Conservation (phyloP, 805 yeast species). For the Wickerhamomyces rabaulensis region DNA sequence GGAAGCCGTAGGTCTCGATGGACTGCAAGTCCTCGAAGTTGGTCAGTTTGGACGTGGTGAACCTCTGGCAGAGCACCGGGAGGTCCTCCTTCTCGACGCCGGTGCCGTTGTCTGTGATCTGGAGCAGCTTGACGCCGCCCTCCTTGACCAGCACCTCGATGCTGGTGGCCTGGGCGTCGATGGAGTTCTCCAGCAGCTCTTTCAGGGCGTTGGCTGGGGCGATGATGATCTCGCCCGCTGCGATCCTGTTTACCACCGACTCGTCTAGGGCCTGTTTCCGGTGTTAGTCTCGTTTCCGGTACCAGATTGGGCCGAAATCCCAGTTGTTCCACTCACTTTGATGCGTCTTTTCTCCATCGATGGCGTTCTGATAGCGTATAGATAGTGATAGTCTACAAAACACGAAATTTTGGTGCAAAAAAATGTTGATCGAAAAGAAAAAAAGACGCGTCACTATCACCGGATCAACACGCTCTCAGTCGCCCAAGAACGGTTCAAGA, state of each 20-base stretch:
- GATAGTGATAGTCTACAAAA: too few species aligned
- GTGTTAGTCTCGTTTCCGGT: conserved; percentile 2
- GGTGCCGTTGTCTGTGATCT: conserved; percentile 82
- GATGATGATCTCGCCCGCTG: conserved; percentile 94
- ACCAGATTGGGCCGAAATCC: conserved; percentile 1
- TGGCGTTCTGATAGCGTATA: not conserved
- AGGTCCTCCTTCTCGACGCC: conserved; percentile 77
- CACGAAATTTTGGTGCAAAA: conserved; percentile 1
- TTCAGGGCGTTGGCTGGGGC: conserved; percentile 94
- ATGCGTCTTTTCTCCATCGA: conserved; percentile 2
- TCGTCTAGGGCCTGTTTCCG: conserved; percentile 44
- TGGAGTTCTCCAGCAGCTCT: conserved; percentile 86
- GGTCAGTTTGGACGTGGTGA: conserved; percentile 81
- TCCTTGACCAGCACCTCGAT: conserved; percentile 83
- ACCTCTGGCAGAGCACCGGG: conserved; percentile 78
- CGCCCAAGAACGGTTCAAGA: not conserved
- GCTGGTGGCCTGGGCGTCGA: conserved; percentile 75
- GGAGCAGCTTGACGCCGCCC: conserved; percentile 85
- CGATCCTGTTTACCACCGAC: conserved; percentile 81
- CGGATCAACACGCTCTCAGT: not conserved
- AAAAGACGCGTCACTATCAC: not conserved
- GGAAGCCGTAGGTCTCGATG: conserved; percentile 82
- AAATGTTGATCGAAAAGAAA: too few species aligned
- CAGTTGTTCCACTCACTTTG: conserved; percentile 5
- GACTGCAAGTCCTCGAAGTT: conserved; percentile 69